Conservation (phyloP, 495 filamentous ascomycete genomes). For the Hyaloscypha bicolor region DNA sequence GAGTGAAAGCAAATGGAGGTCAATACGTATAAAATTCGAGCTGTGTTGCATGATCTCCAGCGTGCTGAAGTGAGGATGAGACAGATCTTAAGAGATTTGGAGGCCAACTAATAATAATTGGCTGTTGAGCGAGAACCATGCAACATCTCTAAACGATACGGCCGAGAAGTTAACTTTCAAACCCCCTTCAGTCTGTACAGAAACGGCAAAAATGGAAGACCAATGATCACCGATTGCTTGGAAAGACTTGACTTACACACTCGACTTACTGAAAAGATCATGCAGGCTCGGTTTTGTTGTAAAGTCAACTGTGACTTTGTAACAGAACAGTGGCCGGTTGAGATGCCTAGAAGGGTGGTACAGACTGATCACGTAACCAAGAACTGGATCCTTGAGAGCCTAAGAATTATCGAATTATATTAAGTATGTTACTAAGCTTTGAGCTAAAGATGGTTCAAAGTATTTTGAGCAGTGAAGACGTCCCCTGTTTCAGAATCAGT, state of each 20-base stretch:
- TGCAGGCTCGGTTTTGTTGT: no score
- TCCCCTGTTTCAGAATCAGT: conserved; percentile 18
- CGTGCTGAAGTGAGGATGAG: neutral
- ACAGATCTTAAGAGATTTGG: neutral
- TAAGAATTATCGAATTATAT: neutral
- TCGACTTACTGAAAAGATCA: neutral
- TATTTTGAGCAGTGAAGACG: conserved; percentile 36
- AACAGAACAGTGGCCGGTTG: neutral
- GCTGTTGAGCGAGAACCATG: neutral
- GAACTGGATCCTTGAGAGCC: neutral
- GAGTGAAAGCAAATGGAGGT: no score
- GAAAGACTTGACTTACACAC: neutral
- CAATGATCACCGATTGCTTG: neutral
- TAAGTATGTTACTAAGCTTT: neutral
- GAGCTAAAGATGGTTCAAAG: conserved; percentile 24
- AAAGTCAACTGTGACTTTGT: neutral
- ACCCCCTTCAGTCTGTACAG: neutral
- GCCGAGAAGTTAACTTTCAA: neutral
- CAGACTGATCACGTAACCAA: neutral
- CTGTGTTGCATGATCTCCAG: no score
- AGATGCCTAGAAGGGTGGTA: neutral
- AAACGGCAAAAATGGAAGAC: neutral
- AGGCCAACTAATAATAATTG: neutral
- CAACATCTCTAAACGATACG: neutral
- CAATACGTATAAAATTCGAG: no score